Base-by-base conservation (phyloP, 768 basidiomycete species). In the Favolaschia claudopus region DNA sequence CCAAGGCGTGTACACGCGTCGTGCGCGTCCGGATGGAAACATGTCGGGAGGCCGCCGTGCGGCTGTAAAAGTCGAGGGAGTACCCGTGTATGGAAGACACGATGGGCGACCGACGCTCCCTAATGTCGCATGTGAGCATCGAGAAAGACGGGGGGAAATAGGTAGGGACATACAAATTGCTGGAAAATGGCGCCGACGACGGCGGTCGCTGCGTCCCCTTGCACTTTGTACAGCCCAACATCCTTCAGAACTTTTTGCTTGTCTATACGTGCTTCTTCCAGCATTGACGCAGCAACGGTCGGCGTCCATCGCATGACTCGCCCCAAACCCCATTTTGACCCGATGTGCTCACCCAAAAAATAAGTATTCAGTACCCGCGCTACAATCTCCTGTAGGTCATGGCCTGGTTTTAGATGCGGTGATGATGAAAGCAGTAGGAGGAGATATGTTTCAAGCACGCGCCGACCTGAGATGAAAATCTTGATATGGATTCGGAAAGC, bases 241-340 rank as follows among this genome's bases (percentile, higher is more conserved):
- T 82, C 79, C 60, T 74, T 75, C 43, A 83, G 69, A n/a, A 83
- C 65, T 52, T 74, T 74, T 36, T 73, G 69, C 55, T 55, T 69
- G 27, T 73, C 77, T 51, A 45, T 56, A 15, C 61, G 67, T 15
- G 64, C 63, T 39, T 69, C 63, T n/a, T 60, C 49, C 29, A 82
- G 69, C 34, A 72, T 70, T 47, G 75, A 70, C 31, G 74, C 69
- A 9, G 78, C 70, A 31, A 81, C 77, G 10, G 89, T 79, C 7
- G 89, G 89, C 27, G 83, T 82, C 92, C 93, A 95, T 22, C 87
- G 85, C 71, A 93, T 78, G n/a, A 84, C 81, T 36, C 83, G 82
- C 50, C 89, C 88, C 28, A 94, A 74, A 7, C 84, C 82, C 93
- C 93, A 95, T n/a, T 74, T 78, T 28, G 85, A 82, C 36, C 88